Evolutionary conservation across 768 basidiomycete genomes (phyloP).

Genomic region (Psilocybe sp.): DNA sequence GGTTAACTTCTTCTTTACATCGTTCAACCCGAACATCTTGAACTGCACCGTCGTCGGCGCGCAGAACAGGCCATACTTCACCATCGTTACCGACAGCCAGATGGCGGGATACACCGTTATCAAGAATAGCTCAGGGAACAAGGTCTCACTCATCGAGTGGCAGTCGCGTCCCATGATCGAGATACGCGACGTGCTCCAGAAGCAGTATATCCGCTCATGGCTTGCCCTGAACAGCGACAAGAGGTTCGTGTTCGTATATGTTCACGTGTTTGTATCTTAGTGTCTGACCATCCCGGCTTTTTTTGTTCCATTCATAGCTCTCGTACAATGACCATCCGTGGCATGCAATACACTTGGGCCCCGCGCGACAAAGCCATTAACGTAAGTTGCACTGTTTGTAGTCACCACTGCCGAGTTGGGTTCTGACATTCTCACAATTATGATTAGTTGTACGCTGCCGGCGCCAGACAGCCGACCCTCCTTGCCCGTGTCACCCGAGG

Average conservation of each 20-base stretch:
- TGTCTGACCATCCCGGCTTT: slow-evolving; percentile 1
- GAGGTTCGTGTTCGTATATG: slow-evolving; percentile 22
- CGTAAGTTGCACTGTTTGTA: slow-evolving; percentile 31
- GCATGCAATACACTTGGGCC: slow-evolving; percentile 52
- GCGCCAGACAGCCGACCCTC: slow-evolving; percentile 31
- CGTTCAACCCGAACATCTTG: slow-evolving; percentile 48
- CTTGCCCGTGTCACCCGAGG: slow-evolving; percentile 49
- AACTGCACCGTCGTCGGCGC: slow-evolving; percentile 55
- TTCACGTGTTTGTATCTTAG: background rate
- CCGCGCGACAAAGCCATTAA: slow-evolving; percentile 52
- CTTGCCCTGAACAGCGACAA: slow-evolving; percentile 48
- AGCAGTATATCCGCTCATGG: slow-evolving; percentile 52
- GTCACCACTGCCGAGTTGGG: background rate
- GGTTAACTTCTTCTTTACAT: slow-evolving; percentile 45
- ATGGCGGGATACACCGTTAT: slow-evolving; percentile 53
- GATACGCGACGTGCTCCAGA: slow-evolving; percentile 45
- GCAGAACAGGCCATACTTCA: slow-evolving; percentile 44
- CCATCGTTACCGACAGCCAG: slow-evolving; percentile 45
- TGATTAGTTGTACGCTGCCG: slow-evolving; percentile 45
- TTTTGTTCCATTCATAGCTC: slow-evolving; percentile 25
- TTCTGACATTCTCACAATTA: slow-evolving; percentile 1
- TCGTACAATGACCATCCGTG: slow-evolving; percentile 51
- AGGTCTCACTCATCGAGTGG: slow-evolving; percentile 61
- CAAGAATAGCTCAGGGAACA: slow-evolving; percentile 44
- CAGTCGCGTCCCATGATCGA: slow-evolving; percentile 47